A percentile compares a stretch with the other conserved stretches of the same genome.
phyloP scores from a whole-genome alignment of 805 yeast genomes.

The Candida taoyuanica region DNA sequence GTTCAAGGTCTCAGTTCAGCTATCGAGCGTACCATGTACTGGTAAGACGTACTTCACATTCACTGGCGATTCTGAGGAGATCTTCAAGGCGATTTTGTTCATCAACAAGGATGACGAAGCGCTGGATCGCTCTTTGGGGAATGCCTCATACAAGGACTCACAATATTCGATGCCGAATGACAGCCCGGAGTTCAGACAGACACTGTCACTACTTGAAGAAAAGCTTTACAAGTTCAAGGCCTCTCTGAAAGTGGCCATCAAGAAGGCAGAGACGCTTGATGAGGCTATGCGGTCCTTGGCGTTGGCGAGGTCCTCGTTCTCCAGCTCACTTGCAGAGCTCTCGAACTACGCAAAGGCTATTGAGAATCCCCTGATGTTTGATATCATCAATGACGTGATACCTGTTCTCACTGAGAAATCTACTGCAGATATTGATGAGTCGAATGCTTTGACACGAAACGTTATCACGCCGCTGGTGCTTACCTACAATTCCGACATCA shows the following conservation, averaged over 20 bases:
- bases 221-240: conserved; percentile 5
- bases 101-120: conserved; percentile 4
- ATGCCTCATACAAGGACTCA: conserved; percentile 10
- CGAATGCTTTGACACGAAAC: conserved; percentile 14
- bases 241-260: conserved; percentile 14
- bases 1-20: conserved; percentile 2
- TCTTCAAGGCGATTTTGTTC: conserved; percentile 4
- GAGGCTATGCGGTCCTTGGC: conserved; percentile 20
- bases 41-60: conserved; percentile 12
- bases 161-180: conserved; percentile 9
- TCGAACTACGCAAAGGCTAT: conserved; percentile 6
- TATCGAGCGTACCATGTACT: neutral
- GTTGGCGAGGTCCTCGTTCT: conserved; percentile 16
- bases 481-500: conserved; percentile 21
- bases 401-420: conserved; percentile 18
- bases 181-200: conserved; percentile 10
- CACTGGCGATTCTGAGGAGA: conserved; percentile 1
- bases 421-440: conserved; percentile 18
- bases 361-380: conserved; percentile 12
- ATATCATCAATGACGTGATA: conserved; percentile 15
- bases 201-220: conserved; percentile 10
- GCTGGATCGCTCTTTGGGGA: neutral
- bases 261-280: conserved; percentile 19
- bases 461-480: conserved; percentile 16
- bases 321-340: conserved; percentile 16